A percentile compares a stretch with the other conserved stretches of the same genome.
phyloP scores from a whole-genome alignment of 345 rosid species.

The Arabidopsis arenosa region DNA sequence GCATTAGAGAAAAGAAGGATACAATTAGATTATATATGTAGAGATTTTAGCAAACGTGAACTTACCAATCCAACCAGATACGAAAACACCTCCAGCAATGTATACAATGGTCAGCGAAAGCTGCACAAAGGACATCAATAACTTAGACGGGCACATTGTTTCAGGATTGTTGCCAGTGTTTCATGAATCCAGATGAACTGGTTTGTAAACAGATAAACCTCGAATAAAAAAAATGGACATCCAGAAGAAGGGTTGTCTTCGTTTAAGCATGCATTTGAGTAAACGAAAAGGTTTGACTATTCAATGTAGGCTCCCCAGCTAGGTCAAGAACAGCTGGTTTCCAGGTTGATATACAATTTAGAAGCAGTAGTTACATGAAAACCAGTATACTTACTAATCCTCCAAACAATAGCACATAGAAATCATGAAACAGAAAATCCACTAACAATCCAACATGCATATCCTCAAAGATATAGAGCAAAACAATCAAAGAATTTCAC shows the following conservation, averaged over 20 bases:
- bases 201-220: neutral
- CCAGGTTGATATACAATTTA: slow-evolving; percentile 6
- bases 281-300: neutral
- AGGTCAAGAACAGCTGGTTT: slow-evolving; percentile 12
- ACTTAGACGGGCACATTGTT: slow-evolving; percentile 16
- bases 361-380: slow-evolving; percentile 15
- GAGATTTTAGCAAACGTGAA: slow-evolving; percentile 17
- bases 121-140: slow-evolving; percentile 56
- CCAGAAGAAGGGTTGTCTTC: slow-evolving; percentile 8
- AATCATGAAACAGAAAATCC: slow-evolving; percentile 18
- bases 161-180: slow-evolving; percentile 10
- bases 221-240: slow-evolving; percentile 5
- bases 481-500: slow-evolving; percentile 4
- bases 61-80: slow-evolving; percentile 98
- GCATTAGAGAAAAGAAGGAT: slow-evolving; percentile 15
- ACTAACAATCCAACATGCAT: slow-evolving; percentile 11
- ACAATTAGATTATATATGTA: neutral
- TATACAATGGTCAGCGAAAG: slow-evolving; percentile 77
- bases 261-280: slow-evolving; percentile 27
- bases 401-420: neutral
- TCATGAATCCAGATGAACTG: neutral
- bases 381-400: slow-evolving; percentile 11
- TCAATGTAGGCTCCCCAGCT: slow-evolving; percentile 19
- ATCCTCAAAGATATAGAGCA: slow-evolving; percentile 8
- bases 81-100: slow-evolving; percentile 88